Evolutionary conservation across 176 grass and related monocot genomes (phyloP), one percentile per base, ranked within the genome.

Genomic region (Saccharum officinarum): DNA sequence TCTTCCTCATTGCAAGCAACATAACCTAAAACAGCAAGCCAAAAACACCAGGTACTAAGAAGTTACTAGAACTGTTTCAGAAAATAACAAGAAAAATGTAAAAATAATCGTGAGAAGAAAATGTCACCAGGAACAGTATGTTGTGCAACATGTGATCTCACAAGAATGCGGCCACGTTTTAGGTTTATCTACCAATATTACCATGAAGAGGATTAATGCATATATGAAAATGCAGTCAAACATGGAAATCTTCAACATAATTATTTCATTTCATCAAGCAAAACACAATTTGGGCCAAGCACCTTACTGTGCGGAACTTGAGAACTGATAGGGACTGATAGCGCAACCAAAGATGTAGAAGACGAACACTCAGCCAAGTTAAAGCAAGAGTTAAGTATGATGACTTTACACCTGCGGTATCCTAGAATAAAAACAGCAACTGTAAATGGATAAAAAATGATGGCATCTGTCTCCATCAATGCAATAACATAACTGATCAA

Each of bases 271-370:
- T 46, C 70, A 84, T 68, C 75, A 44, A 73, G 7, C 9, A 88
- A 83, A 84, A 87, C 33, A 79, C 74, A 86, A 91, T 67, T 86
- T 62, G 79, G 86, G 73, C 66, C 75, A 75, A 94, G 80, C 67
- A 86, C 91, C 93, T 95, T 98, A 98, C 95, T 44, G 93, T 95
- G 73, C 59, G 89, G 63, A 98, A 98, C 80, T 95, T 95, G 80
- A 98, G 95, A 89, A 93, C 89, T 65, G 93, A 80, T 28, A 98
- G 76, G 64, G 93, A 95, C 54, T 95, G 89, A 62, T 92, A 98
- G 70, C 95, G 92, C 30, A 98, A 63, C 92, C 95, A 95, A 80
- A 95, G 95, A 88, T 98, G 95, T 12, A 95, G 79, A 78, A 98
- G 89, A 64, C 95, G 92, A n/a, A 89, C 40, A 45, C 72, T 82